Conservation (phyloP, 208 protist genomes). For the Lotmaria passim region DNA sequence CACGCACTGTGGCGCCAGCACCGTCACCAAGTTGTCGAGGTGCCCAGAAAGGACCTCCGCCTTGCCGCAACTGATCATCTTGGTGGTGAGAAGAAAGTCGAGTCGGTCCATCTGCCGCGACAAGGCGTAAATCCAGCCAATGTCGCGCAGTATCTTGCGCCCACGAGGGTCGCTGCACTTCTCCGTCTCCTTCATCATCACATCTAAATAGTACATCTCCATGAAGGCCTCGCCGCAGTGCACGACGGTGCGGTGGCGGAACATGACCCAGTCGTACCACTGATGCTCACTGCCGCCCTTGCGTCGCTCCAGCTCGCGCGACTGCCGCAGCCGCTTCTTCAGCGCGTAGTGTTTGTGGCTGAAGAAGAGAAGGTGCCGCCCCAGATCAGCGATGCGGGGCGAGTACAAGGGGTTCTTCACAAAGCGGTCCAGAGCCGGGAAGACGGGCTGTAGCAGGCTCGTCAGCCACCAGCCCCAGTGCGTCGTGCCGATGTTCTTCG, state of each 20-base stretch:
- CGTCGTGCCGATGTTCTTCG: slow-evolving; percentile 85
- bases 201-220: slow-evolving; percentile 80
- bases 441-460: slow-evolving; percentile 62
- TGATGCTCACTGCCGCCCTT: slow-evolving; percentile 83
- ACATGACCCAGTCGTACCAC: slow-evolving; percentile 92
- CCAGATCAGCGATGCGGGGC: slow-evolving; percentile 85
- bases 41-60: slow-evolving; percentile 65
- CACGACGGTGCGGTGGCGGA: slow-evolving; percentile 82
- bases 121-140: slow-evolving; percentile 88
- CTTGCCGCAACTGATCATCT: slow-evolving; percentile 77
- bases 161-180: slow-evolving; percentile 76
- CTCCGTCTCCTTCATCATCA: slow-evolving; percentile 85
- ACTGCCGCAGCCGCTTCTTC: slow-evolving; percentile 77
- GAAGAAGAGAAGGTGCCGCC: slow-evolving; percentile 89
- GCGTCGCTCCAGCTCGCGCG: slow-evolving; percentile 82
- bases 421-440: slow-evolving; percentile 70
- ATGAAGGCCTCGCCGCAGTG: slow-evolving; percentile 92
- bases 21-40: slow-evolving; percentile 87
- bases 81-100: slow-evolving; percentile 74
- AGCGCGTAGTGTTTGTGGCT: slow-evolving; percentile 86
- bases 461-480: slow-evolving; percentile 92
- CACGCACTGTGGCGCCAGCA: slow-evolving; percentile 87
- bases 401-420: slow-evolving; percentile 90
- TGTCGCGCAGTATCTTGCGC: slow-evolving; percentile 85
- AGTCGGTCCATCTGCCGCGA: slow-evolving; percentile 78